These are phyloP conservation scores for Naegleria gruberi DNA, from an alignment of 208 protist species.

Conservation along the genomic window DNA sequence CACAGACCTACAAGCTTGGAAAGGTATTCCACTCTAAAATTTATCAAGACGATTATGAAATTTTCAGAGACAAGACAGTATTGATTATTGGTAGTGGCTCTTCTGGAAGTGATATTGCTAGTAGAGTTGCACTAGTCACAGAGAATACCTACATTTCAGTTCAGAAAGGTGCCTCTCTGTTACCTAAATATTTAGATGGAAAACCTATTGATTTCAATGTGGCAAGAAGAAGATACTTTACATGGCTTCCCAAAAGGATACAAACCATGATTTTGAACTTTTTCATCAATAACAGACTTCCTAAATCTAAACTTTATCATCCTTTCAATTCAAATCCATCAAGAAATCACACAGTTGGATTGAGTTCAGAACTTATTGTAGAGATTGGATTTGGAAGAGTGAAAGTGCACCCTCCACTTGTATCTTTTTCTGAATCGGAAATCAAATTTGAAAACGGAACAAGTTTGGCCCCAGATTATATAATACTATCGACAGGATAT, in stretches of 20 bases:
- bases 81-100: not conserved
- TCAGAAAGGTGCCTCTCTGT: not conserved
- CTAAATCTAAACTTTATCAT: not conserved
- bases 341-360: not conserved
- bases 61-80: not conserved
- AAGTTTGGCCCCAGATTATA: not conserved
- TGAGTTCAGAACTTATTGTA: not conserved
- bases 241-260: not conserved
- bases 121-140: not conserved
- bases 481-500: not conserved
- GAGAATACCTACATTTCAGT: not conserved
- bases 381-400: not conserved
- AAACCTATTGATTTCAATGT: not conserved
- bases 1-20: not conserved
- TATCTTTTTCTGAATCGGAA: not conserved
- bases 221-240: not conserved
- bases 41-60: not conserved
- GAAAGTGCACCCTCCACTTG: not conserved
- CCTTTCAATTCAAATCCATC: not conserved
- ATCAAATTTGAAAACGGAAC: not conserved
- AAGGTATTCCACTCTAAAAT: not conserved
- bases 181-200: conserved; percentile 8
- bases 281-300: not conserved
- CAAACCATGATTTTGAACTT: not conserved
- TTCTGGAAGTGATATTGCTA: not conserved